Evolutionary conservation across 176 grass and related monocot species (phyloP), one percentile per base, ranked within the genome.

Genomic region (Carex cristatella): DNA sequence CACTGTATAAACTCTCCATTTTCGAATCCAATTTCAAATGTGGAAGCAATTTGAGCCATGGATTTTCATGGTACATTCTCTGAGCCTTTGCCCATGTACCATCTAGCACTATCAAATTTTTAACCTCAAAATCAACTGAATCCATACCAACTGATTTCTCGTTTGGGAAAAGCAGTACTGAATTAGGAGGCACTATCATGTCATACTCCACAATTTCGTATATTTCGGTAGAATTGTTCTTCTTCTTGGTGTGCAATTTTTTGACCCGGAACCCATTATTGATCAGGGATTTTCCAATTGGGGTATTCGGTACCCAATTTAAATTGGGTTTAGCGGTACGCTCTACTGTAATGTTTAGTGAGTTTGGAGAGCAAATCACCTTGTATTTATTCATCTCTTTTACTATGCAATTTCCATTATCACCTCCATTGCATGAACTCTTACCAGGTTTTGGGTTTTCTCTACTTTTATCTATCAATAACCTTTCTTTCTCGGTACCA

Each of bases 51-150:
- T 98, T 90, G 2, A 98, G 80, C 95, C 95, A 94, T 58, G 95
- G 92, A 84, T 98, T 98, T 84, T 98, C 95, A 58, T 98, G 92
- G 92, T 98, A 98, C 84, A 98, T 94, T 40, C 95, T 79, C 65
- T 98, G 92, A 6, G 95, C 92, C 75, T 98, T 98, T 10, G 86
- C 86, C 95, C 95, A 98, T n/a, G 95, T 98, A 55, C 95, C 95
- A 71, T 98, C 95, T 62, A 98, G 56, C 42, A 98, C 89, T 72
- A 98, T 83, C 49, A 94, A 85, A 91, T 93, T 91, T 15, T 85
- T 85, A 33, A 97, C 90, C 72, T 89, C 85, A 81, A 86, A 93
- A 85, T 84, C 90, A 61, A 88, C 87, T 32, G 86, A 86, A 87
- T 98, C 88, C 7, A 94, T 72, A 80, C 68, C 60, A 81, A 91